Base-by-base conservation (phyloP, 352 stramenopile species). In the Phytophthora fragariaefolia region DNA sequence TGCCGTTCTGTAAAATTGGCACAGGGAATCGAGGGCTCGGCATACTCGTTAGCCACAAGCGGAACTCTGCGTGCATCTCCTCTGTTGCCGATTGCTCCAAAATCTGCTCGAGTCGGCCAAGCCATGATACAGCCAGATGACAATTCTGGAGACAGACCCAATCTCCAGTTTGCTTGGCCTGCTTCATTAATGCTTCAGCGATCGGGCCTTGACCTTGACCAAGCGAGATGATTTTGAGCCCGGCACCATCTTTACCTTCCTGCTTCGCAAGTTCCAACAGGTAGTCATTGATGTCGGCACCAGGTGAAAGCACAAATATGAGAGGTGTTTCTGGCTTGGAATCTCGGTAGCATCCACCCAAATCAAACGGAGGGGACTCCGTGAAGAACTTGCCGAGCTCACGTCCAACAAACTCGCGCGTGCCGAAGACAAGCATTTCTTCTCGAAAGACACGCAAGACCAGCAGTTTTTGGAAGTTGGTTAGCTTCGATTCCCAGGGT, bases 131-230 rank as follows among this genome's bases (percentile, higher is more conserved):
- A 13, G 93, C 91, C 45, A 98, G 81, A 56, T 98, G 94, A 63
- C 95, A 98, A 59, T 98, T 98, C 60, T 98, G 93, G 10, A 98
- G 72, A 76, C 95, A 98, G 1, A 98, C 90, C 95, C 95, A 98
- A 66, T 98, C 92, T 23, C 95, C 95, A 0, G 85, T 93, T 58
- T 90, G 71, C 51, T 93, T 92, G 12, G 84, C 95, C 74, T 97
- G 83, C 60, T 90, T 93, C 77, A 98, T 98, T 10, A 97, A 62
- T 20, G 85, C 77, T 66, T 98, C 94, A 2, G 94, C 94, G 46
- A 97, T 95, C 26, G 93, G 87, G 3, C 95, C 94, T 78, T 98
- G 95, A 15, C 95, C 95, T 58, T 98, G 95, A 23, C 95, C 95
- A 13, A 98, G 79, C 28, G 94, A 98, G 38, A 98, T 97, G 46